Evolutionary conservation across 257 asterid genomes (phyloP), one percentile per base, ranked within the genome.

Genomic region (Nicotiana tomentosiformis): DNA sequence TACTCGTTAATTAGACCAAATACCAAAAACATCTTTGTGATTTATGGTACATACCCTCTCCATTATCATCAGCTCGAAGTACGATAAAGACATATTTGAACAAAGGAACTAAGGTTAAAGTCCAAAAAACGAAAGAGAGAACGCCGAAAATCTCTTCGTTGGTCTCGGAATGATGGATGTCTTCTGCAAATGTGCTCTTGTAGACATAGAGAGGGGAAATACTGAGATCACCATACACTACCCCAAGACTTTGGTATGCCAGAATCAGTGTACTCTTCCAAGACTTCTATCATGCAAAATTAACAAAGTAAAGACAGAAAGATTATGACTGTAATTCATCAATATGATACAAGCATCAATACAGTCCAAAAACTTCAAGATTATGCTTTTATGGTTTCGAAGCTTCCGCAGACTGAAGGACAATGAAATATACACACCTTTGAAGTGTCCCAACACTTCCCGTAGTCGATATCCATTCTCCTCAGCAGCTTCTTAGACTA

Each of bases 111-210:
- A 96, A 87, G 49, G 99, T 96, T 90, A 94, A 82, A 29, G 99
- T 96, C 98, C 98, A 96, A 80, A 96, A 96, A 46, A 96, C 96
- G 61, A 96, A 96, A 1, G 99, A 96, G 43, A 96, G 95, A 85
- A 93, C 98, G 0, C 99, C 99, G 18, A 89, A 94, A 77, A 96
- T 96, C 90, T 96, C 98, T 84, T 96, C 98, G 55, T 95, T 95
- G 11, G 98, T 94, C 79, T 95, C 97, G 0, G 99, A 95, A 86
- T 95, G 99, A 79, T 91, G 96, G 81, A 96, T 96, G 83, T 96
- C 99, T 86, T 96, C 98, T 3, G 99, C 98, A 90, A 96, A 96
- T 85, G 99, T 91, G 89, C 98, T 94, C 89, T 89, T 93, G 96
- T 87, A 96, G 30, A 96, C 99, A 83, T 96, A 96, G n/a, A 96